Evolutionary conservation across 345 rosid species (phyloP), one percentile per base, ranked within the genome.

Genomic region (Garcia nutans): DNA sequence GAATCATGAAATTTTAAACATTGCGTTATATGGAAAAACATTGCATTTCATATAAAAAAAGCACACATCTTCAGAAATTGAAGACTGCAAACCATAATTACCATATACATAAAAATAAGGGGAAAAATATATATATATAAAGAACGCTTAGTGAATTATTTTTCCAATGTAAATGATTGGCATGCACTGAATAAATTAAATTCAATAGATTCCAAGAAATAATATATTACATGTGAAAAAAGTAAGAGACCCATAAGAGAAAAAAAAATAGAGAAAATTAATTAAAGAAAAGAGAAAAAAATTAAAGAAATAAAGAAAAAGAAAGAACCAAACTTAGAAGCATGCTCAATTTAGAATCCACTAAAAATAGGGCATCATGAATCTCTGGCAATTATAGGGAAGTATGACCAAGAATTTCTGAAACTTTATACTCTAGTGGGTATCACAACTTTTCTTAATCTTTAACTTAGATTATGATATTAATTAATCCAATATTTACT

Each of bases 171-270:
- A 72, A 65, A 73, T 80, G 20, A 75, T 71, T 71, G 54, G 84
- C 85, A 80, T 79, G 85, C 82, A 70, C 72, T 64, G 70, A 65
- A 37, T 37, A 37, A 37, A 28, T 23, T 60, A 8, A 77, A 78
- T 73, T 79, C 19, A 77, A 79, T 78, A 77, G 56, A 54, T 63
- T 19, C 41, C 75, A 76, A 76, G 49, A 68, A 74, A 77, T 15
- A 74, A 54, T 68, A 70, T 76, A 28, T 70, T 74, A 82, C 92
- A 86, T 82, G 91, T 86, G 90, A 85, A 79, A 82, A 87, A 85
- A 84, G 84, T 68, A 77, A 70, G 57, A 55, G 75, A 70, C 24
- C 72, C n/a, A 72, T 66, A 26, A 49, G 11, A 74, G n/a, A 49
- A 74, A 24, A 49, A 19, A 23, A 65, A 67, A 49, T 22, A 6